phyloP scores from a whole-genome alignment of 495 filamentous ascomycete genomes.

The Platismatia glauca region DNA sequence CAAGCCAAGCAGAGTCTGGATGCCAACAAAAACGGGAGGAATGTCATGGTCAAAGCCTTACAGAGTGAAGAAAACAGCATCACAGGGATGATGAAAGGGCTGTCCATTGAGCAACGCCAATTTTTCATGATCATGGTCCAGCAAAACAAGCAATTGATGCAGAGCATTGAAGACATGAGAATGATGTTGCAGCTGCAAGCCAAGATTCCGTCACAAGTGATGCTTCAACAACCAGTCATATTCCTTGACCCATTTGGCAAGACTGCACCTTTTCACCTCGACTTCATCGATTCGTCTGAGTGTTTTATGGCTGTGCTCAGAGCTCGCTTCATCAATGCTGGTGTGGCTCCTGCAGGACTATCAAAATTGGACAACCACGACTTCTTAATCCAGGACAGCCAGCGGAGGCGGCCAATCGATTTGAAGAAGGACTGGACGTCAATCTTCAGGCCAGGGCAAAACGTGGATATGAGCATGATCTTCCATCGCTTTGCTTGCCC shows the following conservation, averaged over 20 bases:
- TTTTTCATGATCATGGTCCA: slow-evolving; percentile 18
- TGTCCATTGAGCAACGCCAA: slow-evolving; percentile 23
- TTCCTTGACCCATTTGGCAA: slow-evolving; percentile 25
- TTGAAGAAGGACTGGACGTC: slow-evolving; percentile 17
- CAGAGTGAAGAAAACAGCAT: slow-evolving; percentile 6
- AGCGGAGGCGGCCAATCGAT: slow-evolving; percentile 15
- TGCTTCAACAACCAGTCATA: slow-evolving; percentile 24
- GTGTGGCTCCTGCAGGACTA: slow-evolving; percentile 18
- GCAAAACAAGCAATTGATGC: slow-evolving; percentile 23
- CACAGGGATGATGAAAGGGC: slow-evolving; percentile 9
- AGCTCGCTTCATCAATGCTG: slow-evolving; percentile 18
- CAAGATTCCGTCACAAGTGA: slow-evolving; percentile 21
- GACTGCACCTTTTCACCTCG: slow-evolving; percentile 24
- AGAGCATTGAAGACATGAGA: slow-evolving; percentile 18
- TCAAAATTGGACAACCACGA: slow-evolving; percentile 21
- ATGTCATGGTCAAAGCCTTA: slow-evolving; percentile 1
- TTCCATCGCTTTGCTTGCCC: slow-evolving; percentile 24
- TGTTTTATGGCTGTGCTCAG: slow-evolving; percentile 25
- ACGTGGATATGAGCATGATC: slow-evolving; percentile 27
- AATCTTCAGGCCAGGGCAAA: slow-evolving; percentile 22
- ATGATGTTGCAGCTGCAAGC: slow-evolving; percentile 18
- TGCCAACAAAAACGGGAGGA: neutral
- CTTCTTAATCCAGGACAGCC: slow-evolving; percentile 22
- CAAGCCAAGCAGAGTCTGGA: slow-evolving; percentile 17
- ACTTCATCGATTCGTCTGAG: slow-evolving; percentile 24